A percentile compares a stretch with the other conserved stretches of the same genome.
Conservation (phyloP, 257 asterid species). For the Salvia rosmarinus region DNA sequence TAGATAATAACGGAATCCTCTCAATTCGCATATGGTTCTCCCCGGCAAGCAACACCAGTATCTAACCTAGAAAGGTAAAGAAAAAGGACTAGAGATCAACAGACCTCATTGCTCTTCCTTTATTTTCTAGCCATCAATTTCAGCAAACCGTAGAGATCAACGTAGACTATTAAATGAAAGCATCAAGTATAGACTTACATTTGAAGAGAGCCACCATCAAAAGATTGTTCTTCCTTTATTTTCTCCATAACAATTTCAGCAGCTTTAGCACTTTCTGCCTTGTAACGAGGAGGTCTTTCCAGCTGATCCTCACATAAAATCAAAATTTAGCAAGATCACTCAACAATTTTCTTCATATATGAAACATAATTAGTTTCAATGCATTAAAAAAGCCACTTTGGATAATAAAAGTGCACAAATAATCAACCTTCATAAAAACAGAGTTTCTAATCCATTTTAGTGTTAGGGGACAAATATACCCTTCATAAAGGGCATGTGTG, state of each 20-base stretch:
- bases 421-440: too few relatives aligned
- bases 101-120: too few relatives aligned
- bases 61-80: constrained; percentile 64
- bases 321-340: constrained; percentile 19
- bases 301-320: constrained; percentile 50
- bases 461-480: too few relatives aligned
- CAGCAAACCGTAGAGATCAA: constrained; percentile 7
- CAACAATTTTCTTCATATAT: not conserved
- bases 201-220: constrained; percentile 52
- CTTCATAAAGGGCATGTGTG: too few relatives aligned
- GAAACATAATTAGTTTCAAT: too few relatives aligned
- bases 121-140: too few relatives aligned
- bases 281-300: constrained; percentile 96
- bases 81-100: constrained; percentile 34
- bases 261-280: constrained; percentile 93
- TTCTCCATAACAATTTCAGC: constrained; percentile 77
- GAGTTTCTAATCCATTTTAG: too few relatives aligned
- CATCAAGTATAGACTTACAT: constrained; percentile 43
- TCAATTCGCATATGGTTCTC: constrained; percentile 84
- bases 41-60: constrained; percentile 83
- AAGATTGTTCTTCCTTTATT: constrained; percentile 46
- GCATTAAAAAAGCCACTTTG: too few relatives aligned
- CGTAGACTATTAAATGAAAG: constrained; percentile 1
- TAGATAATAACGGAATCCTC: constrained; percentile 89
- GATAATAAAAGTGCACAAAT: too few relatives aligned